Percentiles rank a stretch among this genome's conserved stretches.
Conservation (phyloP, 2,329 filamentous ascomycete species). For the Aspergillus calidoustus region DNA sequence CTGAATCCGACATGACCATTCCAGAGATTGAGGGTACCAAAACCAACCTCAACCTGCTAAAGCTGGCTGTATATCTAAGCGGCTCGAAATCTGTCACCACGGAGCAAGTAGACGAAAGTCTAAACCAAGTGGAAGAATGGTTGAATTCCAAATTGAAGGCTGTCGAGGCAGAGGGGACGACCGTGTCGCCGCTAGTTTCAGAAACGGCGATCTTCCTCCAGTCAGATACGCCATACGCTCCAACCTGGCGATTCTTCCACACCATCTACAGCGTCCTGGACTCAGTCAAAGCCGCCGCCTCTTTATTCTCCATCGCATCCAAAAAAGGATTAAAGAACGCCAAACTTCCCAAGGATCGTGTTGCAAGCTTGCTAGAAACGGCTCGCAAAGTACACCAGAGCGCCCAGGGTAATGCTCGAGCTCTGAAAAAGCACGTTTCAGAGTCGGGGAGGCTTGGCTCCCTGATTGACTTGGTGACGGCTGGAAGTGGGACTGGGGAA, state of each 20-base stretch:
- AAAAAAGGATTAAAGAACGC: slow-evolving; percentile 38
- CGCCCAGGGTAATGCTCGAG: slow-evolving; percentile 41
- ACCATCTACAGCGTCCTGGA: slow-evolving; percentile 44
- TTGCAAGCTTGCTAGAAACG: slow-evolving; percentile 35
- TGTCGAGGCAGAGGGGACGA: slow-evolving; percentile 27
- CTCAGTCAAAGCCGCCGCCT: slow-evolving; percentile 44
- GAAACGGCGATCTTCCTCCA: slow-evolving; percentile 32
- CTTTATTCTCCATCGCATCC: slow-evolving; percentile 36
- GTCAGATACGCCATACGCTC: slow-evolving; percentile 33
- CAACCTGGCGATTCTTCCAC: slow-evolving; percentile 50
- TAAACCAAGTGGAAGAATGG: slow-evolving; percentile 38
- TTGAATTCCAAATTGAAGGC: slow-evolving; percentile 32
- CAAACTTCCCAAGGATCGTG: slow-evolving; percentile 39
- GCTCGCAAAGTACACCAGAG: slow-evolving; percentile 36
- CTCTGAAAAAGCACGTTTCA: slow-evolving; percentile 43
- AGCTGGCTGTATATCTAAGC: slow-evolving; percentile 37
- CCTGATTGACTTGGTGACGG: slow-evolving; percentile 44
- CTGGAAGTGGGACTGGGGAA: slow-evolving; percentile 28
- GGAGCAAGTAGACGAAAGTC: slow-evolving; percentile 35
- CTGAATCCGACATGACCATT: slow-evolving; percentile 39
- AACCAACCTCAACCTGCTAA: slow-evolving; percentile 41
- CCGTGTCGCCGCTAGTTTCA: slow-evolving; percentile 28
- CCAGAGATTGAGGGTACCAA: slow-evolving; percentile 40
- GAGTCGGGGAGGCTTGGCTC: slow-evolving; percentile 48
- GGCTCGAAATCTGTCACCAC: slow-evolving; percentile 38